Conservation (phyloP, 2,329 filamentous ascomycete genomes). For the Tolypocladium paradoxum region DNA sequence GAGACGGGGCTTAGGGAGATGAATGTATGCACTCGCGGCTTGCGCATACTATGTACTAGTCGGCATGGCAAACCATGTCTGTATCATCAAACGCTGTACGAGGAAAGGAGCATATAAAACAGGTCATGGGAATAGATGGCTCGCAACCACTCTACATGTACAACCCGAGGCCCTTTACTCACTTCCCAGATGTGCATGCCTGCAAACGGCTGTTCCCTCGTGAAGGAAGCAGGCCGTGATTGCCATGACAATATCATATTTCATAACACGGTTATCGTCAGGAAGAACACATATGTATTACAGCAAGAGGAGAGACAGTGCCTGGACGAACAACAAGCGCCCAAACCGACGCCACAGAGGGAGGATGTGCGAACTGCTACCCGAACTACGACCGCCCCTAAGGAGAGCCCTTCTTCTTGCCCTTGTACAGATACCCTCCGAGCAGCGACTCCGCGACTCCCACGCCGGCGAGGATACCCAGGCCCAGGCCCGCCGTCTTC, state of each 20-base stretch:
- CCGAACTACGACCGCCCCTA: not conserved
- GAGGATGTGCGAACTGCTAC: not conserved
- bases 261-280: not conserved
- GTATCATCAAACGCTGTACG: constrained; percentile 4
- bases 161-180: not conserved
- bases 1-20: not conserved
- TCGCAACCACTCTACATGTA: constrained; percentile 1
- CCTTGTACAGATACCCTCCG: constrained; percentile 32
- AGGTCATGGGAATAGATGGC: constrained; percentile 1
- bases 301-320: not conserved
- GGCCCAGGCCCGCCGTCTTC: constrained; percentile 38
- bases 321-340: not conserved
- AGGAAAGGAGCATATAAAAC: not conserved
- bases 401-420: constrained; percentile 21
- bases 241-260: not conserved
- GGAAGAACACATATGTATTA: not conserved
- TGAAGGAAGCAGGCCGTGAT: too few relatives aligned
- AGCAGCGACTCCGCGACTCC: constrained; percentile 39
- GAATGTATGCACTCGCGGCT: not conserved
- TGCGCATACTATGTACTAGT: constrained; percentile 4
- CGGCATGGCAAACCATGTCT: constrained; percentile 3
- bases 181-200: not conserved
- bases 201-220: too few relatives aligned
- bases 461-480: constrained; percentile 38
- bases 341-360: constrained; percentile 3